These are phyloP conservation scores for Climacium dendroides DNA, from an alignment of 225 moss, liverwort and hornwort genomes.

Conservation along the genomic window DNA sequence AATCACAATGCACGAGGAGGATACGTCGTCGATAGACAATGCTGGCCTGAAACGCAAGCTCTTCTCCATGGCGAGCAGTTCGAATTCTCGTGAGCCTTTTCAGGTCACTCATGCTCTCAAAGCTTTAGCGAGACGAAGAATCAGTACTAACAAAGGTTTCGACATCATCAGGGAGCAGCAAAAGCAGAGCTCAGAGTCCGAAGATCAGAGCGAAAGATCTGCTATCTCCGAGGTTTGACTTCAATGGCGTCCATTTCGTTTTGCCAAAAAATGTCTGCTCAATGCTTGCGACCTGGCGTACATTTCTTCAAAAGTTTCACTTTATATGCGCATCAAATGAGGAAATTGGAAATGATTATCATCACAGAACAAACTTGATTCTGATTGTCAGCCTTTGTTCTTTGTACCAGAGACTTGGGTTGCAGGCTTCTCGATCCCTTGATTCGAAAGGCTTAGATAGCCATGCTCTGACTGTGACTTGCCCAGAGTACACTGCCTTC, in stretches of 20 bases:
- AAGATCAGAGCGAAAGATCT: neutral
- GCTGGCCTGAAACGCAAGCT: slow-evolving; percentile 33
- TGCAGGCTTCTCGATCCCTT: neutral
- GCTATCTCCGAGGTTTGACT: neutral
- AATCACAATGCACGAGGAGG: slow-evolving; percentile 9
- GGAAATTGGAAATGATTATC: neutral
- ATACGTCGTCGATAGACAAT: neutral
- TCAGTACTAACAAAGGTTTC: slow-evolving; percentile 15
- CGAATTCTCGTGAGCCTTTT: slow-evolving; percentile 1
- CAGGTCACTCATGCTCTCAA: slow-evolving; percentile 20
- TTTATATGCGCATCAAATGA: neutral
- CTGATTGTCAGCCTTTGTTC: neutral
- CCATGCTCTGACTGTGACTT: neutral
- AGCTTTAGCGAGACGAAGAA: slow-evolving; percentile 18
- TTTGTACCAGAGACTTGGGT: neutral
- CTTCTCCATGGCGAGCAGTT: neutral
- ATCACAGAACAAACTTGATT: neutral
- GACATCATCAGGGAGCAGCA: slow-evolving; percentile 28
- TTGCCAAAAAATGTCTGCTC: neutral
- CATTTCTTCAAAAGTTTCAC: neutral
- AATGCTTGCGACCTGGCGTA: neutral
- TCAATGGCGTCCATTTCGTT: neutral
- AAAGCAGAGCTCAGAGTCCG: neutral
- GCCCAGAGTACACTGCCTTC: slow-evolving; percentile 28
- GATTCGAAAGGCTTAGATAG: neutral